A percentile compares a stretch with the other conserved stretches of the same genome.
These are phyloP conservation scores for Boechera stricta DNA, from an alignment of 345 rosid genomes.

Conservation along the genomic window DNA sequence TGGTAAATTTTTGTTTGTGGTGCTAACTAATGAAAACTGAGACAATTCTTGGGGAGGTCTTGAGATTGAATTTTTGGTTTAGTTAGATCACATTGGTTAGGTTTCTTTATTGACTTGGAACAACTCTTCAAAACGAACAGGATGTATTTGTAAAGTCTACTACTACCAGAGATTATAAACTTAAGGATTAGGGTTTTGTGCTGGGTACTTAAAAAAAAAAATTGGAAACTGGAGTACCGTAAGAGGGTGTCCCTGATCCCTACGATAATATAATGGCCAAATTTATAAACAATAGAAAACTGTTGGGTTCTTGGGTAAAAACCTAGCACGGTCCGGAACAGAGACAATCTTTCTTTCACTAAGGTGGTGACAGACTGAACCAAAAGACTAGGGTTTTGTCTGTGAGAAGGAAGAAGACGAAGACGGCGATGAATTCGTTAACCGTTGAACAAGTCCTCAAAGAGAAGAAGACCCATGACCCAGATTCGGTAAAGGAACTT, in stretches of 20 bases:
- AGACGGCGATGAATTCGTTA: conserved; percentile 55
- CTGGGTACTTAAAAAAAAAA: too few relatives aligned
- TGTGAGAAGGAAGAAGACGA: conserved; percentile 32
- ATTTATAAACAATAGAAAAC: conserved; percentile 1
- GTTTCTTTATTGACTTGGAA: background rate
- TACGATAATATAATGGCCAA: background rate
- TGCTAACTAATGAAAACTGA: background rate
- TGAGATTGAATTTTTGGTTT: background rate
- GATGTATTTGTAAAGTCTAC: too few relatives aligned
- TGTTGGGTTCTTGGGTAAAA: background rate
- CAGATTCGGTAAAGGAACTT: conserved; percentile 60
- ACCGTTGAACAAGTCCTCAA: conserved; percentile 64
- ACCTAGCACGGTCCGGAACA: conserved; percentile 14
- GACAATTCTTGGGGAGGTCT: too few relatives aligned
- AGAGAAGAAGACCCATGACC: conserved; percentile 58
- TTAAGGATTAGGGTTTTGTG: too few relatives aligned
- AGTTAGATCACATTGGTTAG: background rate
- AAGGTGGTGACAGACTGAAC: conserved; percentile 4
- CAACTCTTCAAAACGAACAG: too few relatives aligned
- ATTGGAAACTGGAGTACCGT: too few relatives aligned
- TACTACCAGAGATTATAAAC: too few relatives aligned
- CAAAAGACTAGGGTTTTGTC: conserved; percentile 37
- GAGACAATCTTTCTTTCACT: conserved; percentile 1
- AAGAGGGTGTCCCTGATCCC: background rate
- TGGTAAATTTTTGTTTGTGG: background rate